These are phyloP conservation scores for Magnolia changhungtana DNA, from an alignment of 164 flowering plant species.

Conservation along the genomic window DNA sequence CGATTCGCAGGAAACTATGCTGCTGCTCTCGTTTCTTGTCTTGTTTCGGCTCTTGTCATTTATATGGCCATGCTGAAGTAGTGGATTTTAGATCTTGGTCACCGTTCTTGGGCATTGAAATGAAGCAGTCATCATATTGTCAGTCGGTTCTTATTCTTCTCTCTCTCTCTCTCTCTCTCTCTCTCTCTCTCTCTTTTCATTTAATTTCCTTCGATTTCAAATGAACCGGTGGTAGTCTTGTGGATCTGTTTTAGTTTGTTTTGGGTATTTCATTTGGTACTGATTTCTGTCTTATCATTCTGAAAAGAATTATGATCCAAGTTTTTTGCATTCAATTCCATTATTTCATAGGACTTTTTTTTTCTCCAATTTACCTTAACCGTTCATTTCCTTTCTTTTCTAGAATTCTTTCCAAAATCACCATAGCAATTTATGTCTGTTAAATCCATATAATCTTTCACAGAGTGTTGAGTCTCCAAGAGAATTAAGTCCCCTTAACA, in stretches of 20 bases:
- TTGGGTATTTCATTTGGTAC: too few relatives aligned
- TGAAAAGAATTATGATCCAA: neutral
- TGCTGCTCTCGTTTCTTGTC: too few relatives aligned
- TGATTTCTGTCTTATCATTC: neutral
- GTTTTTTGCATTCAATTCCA: neutral
- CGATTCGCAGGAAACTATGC: too few relatives aligned
- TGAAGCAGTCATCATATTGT: neutral
- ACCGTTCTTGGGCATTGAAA: too few relatives aligned
- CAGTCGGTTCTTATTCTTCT: neutral
- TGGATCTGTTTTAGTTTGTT: neutral
- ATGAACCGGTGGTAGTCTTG: neutral
- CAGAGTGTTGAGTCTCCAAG: constrained; percentile 46
- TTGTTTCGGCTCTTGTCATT: too few relatives aligned
- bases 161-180: too few relatives aligned
- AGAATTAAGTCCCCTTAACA: constrained; percentile 27
- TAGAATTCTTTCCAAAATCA: constrained; percentile 45
- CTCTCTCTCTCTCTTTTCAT: too few relatives aligned
- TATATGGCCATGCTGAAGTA: too few relatives aligned
- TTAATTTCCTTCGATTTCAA: too few relatives aligned
- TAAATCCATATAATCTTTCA: constrained; percentile 33
- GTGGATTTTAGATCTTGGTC: too few relatives aligned
- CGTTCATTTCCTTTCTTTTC: neutral
- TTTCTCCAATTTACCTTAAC: neutral
- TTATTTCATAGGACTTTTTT: neutral
- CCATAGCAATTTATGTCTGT: constrained; percentile 39